Conservation (phyloP, 495 filamentous ascomycete species). For the Paragyromitra xinjiangensis region DNA sequence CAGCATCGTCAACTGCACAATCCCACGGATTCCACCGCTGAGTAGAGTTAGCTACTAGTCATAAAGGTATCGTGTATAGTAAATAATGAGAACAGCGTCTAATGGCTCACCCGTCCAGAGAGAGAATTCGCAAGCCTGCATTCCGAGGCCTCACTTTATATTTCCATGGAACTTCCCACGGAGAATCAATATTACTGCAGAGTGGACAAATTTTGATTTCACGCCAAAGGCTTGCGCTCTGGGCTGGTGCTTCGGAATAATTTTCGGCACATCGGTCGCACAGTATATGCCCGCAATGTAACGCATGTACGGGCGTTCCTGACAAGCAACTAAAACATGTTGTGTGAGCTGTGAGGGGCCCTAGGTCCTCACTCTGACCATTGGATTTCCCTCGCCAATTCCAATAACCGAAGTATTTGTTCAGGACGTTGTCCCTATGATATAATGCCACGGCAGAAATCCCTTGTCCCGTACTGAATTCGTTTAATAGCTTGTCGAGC, state of each 20-base stretch:
- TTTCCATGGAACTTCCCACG: slow-evolving; percentile 58
- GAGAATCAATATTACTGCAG: slow-evolving; percentile 51
- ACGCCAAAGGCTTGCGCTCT: slow-evolving; percentile 53
- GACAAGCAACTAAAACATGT: slow-evolving; percentile 68
- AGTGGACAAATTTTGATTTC: slow-evolving; percentile 46
- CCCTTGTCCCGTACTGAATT: slow-evolving; percentile 32
- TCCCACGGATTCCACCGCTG: slow-evolving; percentile 54
- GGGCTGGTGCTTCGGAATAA: slow-evolving; percentile 44
- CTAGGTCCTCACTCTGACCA: slow-evolving; percentile 45
- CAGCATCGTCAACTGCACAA: slow-evolving; percentile 51
- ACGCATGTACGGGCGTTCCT: slow-evolving; percentile 64
- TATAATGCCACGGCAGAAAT: slow-evolving; percentile 34
- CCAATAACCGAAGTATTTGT: slow-evolving; percentile 40
- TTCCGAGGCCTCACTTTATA: slow-evolving; percentile 61
- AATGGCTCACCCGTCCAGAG: slow-evolving; percentile 64
- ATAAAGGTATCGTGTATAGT: neutral
- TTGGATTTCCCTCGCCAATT: slow-evolving; percentile 30
- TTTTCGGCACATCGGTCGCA: slow-evolving; percentile 59
- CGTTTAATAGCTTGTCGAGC: slow-evolving; percentile 40
- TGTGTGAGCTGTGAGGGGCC: slow-evolving; percentile 55
- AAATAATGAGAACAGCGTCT: neutral
- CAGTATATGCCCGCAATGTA: slow-evolving; percentile 69
- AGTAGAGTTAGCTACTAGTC: slow-evolving; percentile 6
- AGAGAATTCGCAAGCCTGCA: slow-evolving; percentile 65
- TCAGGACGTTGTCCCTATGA: slow-evolving; percentile 29